phyloP scores from a whole-genome alignment of 1,139 yeast species.

The Blastobotrys illinoisensis region DNA sequence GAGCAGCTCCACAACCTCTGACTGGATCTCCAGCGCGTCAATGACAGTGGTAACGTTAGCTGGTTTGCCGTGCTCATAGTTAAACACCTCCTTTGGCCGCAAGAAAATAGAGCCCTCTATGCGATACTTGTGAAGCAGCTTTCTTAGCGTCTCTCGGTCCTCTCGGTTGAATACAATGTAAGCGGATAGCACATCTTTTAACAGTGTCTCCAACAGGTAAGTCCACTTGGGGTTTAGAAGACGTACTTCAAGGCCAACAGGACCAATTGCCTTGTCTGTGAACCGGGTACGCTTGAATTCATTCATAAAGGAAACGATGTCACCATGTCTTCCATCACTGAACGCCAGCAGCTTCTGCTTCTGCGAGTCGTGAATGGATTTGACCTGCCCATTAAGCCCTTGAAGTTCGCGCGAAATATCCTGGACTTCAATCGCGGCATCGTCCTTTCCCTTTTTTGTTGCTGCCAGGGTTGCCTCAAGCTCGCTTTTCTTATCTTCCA shows the following conservation, averaged over 20 bases:
- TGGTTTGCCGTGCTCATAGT: slow-evolving; percentile 41
- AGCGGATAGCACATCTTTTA: slow-evolving; percentile 48
- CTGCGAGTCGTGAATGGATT: not conserved
- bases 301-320: slow-evolving; percentile 2
- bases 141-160: slow-evolving; percentile 51
- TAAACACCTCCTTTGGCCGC: slow-evolving; percentile 53
- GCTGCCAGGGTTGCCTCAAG: not conserved
- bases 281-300: slow-evolving; percentile 25
- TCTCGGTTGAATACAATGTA: slow-evolving; percentile 62
- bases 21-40: slow-evolving; percentile 53
- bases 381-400: slow-evolving; percentile 8
- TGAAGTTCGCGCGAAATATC: slow-evolving; percentile 3
- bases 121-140: slow-evolving; percentile 38
- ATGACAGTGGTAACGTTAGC: slow-evolving; percentile 43
- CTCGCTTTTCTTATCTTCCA: slow-evolving; percentile 22
- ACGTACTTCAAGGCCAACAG: slow-evolving; percentile 60
- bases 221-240: slow-evolving; percentile 61
- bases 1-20: slow-evolving; percentile 51
- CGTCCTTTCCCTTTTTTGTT: slow-evolving; percentile 26
- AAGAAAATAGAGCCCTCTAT: slow-evolving; percentile 41
- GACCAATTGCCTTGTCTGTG: slow-evolving; percentile 67
- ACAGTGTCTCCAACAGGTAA: slow-evolving; percentile 50
- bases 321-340: not conserved
- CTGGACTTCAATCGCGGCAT: not conserved
- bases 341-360: not conserved